phyloP scores from a whole-genome alignment of 768 basidiomycete species.

The Harrya chromipes region DNA sequence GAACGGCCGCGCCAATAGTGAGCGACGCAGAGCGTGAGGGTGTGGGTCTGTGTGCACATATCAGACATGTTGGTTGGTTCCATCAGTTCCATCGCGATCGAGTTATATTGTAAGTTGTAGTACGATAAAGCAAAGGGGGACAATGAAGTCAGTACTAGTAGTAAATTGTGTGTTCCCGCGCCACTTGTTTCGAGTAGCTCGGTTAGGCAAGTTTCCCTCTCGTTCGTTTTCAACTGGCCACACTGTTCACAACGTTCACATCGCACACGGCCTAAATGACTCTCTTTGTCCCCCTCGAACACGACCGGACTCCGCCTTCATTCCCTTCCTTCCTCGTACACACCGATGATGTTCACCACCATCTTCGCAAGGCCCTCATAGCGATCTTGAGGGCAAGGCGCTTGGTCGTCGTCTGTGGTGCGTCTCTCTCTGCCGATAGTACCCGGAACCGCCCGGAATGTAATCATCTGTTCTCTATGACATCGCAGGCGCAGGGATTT shows the following conservation, averaged over 20 bases:
- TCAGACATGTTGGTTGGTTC: slow-evolving; percentile 14
- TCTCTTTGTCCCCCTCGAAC: slow-evolving; percentile 58
- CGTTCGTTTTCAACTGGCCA: slow-evolving; percentile 19
- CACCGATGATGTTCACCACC: slow-evolving; percentile 42
- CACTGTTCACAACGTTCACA: slow-evolving; percentile 29
- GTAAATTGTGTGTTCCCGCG: slow-evolving; percentile 26
- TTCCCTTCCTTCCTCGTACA: slow-evolving; percentile 54
- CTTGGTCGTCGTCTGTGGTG: slow-evolving; percentile 85
- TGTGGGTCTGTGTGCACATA: slow-evolving; percentile 5
- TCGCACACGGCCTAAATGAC: slow-evolving; percentile 48
- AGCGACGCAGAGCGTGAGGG: slow-evolving; percentile 27
- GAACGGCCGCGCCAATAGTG: slow-evolving; percentile 30
- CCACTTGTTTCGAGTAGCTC: slow-evolving; percentile 18
- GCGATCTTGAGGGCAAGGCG: slow-evolving; percentile 76
- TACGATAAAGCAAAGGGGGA: slow-evolving; percentile 14
- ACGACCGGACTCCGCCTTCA: slow-evolving; percentile 42
- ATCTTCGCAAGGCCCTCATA: slow-evolving; percentile 54
- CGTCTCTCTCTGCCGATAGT: slow-evolving; percentile 31
- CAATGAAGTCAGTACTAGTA: slow-evolving; percentile 10
- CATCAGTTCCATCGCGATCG: too few species aligned
- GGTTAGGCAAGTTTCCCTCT: slow-evolving; percentile 18
- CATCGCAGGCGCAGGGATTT: slow-evolving; percentile 77
- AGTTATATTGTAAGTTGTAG: slow-evolving; percentile 10
- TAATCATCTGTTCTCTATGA: background rate
- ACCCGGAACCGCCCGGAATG: slow-evolving; percentile 7